These are phyloP conservation scores for Fusarium duplospermum DNA, from an alignment of 2,329 filamentous ascomycete genomes.

Conservation along the genomic window DNA sequence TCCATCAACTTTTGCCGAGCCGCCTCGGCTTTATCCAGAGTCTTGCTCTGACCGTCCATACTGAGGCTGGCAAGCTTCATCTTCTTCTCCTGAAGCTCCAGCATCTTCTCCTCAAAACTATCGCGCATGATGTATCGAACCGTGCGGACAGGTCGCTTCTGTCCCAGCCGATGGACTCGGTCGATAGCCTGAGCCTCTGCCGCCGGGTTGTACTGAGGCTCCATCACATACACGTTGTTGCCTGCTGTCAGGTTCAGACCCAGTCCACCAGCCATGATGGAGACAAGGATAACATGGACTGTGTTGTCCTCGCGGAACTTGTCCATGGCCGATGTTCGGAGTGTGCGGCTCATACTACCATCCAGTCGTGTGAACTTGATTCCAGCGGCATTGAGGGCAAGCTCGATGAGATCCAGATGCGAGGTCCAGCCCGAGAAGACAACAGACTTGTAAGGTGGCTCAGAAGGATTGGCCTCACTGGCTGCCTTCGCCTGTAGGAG, in stretches of 20 bases:
- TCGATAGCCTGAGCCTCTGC: constrained; percentile 95
- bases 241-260: constrained; percentile 91
- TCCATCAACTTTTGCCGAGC: constrained; percentile 73
- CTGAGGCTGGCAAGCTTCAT: constrained; percentile 88
- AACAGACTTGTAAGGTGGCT: constrained; percentile 89
- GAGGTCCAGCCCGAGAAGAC: constrained; percentile 97
- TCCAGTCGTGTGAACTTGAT: constrained; percentile 86
- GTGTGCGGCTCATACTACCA: constrained; percentile 83
- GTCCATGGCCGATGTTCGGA: constrained; percentile 81
- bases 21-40: constrained; percentile 62
- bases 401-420: constrained; percentile 90
- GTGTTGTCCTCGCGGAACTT: constrained; percentile 77
- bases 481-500: constrained; percentile 73
- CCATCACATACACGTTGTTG: constrained; percentile 94
- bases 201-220: constrained; percentile 96
- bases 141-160: constrained; percentile 88
- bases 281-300: constrained; percentile 87
- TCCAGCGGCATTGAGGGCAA: constrained; percentile 75
- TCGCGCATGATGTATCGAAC: constrained; percentile 89
- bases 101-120: constrained; percentile 95
- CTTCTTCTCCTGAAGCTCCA: constrained; percentile 91
- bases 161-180: constrained; percentile 89
- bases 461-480: constrained; percentile 69
- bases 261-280: constrained; percentile 90
- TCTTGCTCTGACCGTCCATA: constrained; percentile 73